Conservation (phyloP, 2,329 filamentous ascomycete genomes). For the Neopestalotiopsis clavispora region DNA sequence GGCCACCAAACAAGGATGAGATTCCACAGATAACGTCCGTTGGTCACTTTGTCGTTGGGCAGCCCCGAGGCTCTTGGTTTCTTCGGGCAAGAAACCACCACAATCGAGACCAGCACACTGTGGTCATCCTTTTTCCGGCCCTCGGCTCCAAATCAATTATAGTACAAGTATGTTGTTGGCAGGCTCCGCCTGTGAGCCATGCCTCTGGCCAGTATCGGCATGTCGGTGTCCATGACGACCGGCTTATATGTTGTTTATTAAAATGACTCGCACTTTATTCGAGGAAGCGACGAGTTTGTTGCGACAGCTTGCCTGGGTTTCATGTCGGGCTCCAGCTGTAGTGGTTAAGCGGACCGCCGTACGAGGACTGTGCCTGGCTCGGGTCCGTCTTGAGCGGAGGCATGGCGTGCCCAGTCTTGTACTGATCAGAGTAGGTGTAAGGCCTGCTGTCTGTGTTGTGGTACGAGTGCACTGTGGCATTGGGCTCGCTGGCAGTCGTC, state of each 20-base stretch:
- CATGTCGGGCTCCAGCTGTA: conserved; percentile 63
- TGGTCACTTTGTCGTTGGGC: neutral
- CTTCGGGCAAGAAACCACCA: neutral
- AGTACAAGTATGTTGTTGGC: conserved; percentile 5
- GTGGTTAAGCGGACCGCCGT: conserved; percentile 56
- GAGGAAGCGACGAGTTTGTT: neutral
- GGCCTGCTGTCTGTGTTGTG: conserved; percentile 46
- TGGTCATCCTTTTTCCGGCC: neutral
- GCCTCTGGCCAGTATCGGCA: neutral
- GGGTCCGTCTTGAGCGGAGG: conserved; percentile 40
- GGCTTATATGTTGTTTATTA: neutral
- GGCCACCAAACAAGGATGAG: neutral
- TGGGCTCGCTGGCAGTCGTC: conserved; percentile 55
- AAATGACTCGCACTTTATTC: neutral
- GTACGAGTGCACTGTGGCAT: conserved; percentile 49
- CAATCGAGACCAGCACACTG: neutral
- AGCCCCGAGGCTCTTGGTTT: neutral
- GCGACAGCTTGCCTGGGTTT: conserved; percentile 4
- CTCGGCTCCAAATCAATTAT: neutral
- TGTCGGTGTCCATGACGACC: neutral
- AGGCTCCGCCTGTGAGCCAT: neutral
- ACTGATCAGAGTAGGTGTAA: conserved; percentile 55
- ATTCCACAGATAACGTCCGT: neutral
- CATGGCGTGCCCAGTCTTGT: conserved; percentile 45
- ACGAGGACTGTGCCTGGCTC: conserved; percentile 45